Percentiles rank a stretch among this genome's conserved stretches.
These are phyloP conservation scores for Candida chilensis DNA, from an alignment of 805 yeast species.

Conservation along the genomic window DNA sequence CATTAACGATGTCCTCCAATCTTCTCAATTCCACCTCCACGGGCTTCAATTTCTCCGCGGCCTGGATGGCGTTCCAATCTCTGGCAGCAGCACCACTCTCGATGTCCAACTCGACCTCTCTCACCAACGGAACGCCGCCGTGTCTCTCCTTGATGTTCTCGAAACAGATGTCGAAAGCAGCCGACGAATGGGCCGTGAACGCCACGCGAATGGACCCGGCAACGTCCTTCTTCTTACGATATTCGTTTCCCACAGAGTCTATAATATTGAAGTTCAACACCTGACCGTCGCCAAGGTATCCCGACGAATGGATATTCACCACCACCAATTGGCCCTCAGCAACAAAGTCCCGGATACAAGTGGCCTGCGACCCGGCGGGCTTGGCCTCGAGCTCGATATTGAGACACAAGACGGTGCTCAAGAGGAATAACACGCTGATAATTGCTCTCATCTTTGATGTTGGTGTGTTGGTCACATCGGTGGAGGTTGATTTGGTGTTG, in stretches of 20 bases:
- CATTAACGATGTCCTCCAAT: slow-evolving; percentile 78
- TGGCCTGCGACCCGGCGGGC: slow-evolving; percentile 38
- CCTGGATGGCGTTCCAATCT: slow-evolving; percentile 94
- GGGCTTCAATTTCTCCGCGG: slow-evolving; percentile 88
- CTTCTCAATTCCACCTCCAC: slow-evolving; percentile 84
- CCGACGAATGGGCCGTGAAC: slow-evolving; percentile 74
- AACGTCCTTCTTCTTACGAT: slow-evolving; percentile 68
- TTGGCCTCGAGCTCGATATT: slow-evolving; percentile 46
- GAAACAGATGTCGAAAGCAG: slow-evolving; percentile 89
- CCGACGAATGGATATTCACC: slow-evolving; percentile 67
- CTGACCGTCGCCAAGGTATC: slow-evolving; percentile 84
- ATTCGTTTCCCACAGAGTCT: slow-evolving; percentile 81
- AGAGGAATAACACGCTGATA: not conserved
- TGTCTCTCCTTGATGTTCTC: slow-evolving; percentile 43
- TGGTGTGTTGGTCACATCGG: not conserved
- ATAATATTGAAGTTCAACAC: slow-evolving; percentile 53
- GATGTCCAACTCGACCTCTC: slow-evolving; percentile 83
- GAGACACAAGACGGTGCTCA: slow-evolving; percentile 21
- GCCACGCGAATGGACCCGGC: slow-evolving; percentile 67
- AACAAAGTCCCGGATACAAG: slow-evolving; percentile 90
- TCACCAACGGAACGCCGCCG: slow-evolving; percentile 34
- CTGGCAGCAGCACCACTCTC: slow-evolving; percentile 96
- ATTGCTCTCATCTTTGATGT: not conserved
- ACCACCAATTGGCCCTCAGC: slow-evolving; percentile 81
- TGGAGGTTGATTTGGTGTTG: not conserved